A percentile compares a stretch with the other conserved stretches of the same genome.
Evolutionary conservation across 805 yeast species (phyloP).

Genomic region (Blastobotrys peoriensis): DNA sequence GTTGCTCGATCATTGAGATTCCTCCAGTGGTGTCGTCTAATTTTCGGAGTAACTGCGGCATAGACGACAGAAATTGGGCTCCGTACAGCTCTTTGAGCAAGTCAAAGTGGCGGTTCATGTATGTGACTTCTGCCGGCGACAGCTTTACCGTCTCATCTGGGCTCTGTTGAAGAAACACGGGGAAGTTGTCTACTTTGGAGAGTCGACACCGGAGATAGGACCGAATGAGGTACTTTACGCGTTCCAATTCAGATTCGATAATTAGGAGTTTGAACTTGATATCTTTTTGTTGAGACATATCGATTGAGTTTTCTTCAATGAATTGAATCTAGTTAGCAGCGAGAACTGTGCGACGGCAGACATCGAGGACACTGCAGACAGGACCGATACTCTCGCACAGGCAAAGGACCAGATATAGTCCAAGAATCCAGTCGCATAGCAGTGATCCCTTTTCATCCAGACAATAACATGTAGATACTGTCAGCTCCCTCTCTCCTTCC

Average conservation of each 20-base stretch:
- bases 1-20: slow-evolving; percentile 64
- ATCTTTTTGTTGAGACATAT: slow-evolving; percentile 50
- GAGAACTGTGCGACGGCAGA: no score
- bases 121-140: slow-evolving; percentile 55
- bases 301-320: slow-evolving; percentile 73
- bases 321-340: slow-evolving; percentile 77
- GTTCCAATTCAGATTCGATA: slow-evolving; percentile 85
- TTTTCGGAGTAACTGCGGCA: slow-evolving; percentile 65
- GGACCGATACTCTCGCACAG: no score
- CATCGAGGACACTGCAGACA: no score
- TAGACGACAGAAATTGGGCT: slow-evolving; percentile 53
- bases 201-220: slow-evolving; percentile 75
- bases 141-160: slow-evolving; percentile 38
- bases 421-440: no score
- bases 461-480: no score
- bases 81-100: slow-evolving; percentile 61
- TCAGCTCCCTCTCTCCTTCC: not conserved
- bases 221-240: slow-evolving; percentile 76
- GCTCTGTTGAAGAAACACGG: slow-evolving; percentile 50
- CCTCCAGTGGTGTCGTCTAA: slow-evolving; percentile 66
- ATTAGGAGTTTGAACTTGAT: slow-evolving; percentile 75
- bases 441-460: no score
- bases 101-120: slow-evolving; percentile 63
- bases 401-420: no score
- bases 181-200: slow-evolving; percentile 60